Base-by-base conservation (phyloP, 495 filamentous ascomycete species). In the Talaromyces thailandensis region DNA sequence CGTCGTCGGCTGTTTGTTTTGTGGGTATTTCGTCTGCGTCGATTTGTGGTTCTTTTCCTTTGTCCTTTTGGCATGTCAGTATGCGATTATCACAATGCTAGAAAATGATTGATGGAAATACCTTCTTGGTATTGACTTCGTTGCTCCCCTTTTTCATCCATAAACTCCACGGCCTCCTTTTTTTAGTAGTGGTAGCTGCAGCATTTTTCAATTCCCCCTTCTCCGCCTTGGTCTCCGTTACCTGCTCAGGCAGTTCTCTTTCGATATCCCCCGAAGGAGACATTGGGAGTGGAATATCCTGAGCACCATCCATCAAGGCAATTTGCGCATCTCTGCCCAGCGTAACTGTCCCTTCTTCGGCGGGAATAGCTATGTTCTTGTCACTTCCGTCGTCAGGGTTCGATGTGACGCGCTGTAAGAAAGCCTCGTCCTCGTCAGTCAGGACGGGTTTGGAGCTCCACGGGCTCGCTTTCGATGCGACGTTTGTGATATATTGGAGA, bases 381-480 rank as follows among this genome's bases (percentile, higher is more conserved):
- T 55, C 16, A 7, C 65, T 58, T 18, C 60, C 59, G 56, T 66
- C 58, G 51, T 66, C 71, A 4, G 66, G 66, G 53, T 75, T 67
- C 2, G 73, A 65, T 29, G 78, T 79, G 29, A 85, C 73, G 37
- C 74, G 75, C 12, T 73, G 75, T 21, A 87, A 67, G 64, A 84
- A 86, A 24, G 74, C 72, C 66, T 86, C 84, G 57, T 86, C 84
- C 61, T 81, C 79, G 23, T 77, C 67, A 8, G 73, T 81, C 9
- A 87, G 66, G 11, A 86, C 77, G 9, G 80, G 83, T 59, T 66
- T 71, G 64, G 61, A 68, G 64, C 21, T 72, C 68, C 40, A 68
- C 63, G 40, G 69, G 64, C 58, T 73, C 65, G 68, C 68, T 67
- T 68, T 75, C 66, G 52, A 72, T 64, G 62, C 75, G 66, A 68